Evolutionary conservation across 139 green algal genomes (phyloP).

Genomic region (Gonium pectorale): DNA sequence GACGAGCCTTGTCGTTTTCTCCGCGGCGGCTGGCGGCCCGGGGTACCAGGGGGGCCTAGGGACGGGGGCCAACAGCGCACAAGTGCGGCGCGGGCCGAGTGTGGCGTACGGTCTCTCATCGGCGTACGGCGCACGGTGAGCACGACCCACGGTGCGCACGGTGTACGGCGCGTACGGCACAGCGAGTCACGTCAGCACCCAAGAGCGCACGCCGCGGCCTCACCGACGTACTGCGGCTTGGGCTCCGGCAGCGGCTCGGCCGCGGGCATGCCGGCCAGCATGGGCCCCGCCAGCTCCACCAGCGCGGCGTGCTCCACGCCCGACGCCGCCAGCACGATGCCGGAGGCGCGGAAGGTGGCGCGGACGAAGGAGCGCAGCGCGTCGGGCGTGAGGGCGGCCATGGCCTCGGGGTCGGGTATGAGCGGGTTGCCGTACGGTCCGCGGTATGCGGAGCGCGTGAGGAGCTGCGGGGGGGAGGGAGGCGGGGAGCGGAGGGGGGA

Average conservation of each 20-base stretch:
- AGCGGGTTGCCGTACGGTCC: constrained; percentile 75
- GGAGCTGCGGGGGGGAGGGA: constrained; percentile 58
- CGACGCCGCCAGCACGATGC: constrained; percentile 88
- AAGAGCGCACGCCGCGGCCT: no score
- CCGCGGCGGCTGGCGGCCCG: no score
- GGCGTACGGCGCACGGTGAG: no score
- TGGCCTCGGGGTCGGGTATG: constrained; percentile 49
- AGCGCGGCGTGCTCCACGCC: constrained; percentile 88
- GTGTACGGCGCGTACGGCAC: neutral
- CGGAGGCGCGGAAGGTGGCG: constrained; percentile 72
- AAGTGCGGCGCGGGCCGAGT: no score
- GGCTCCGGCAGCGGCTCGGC: constrained; percentile 14
- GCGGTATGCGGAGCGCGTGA: constrained; percentile 66
- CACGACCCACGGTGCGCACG: no score
- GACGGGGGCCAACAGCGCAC: no score
- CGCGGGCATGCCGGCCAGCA: constrained; percentile 63
- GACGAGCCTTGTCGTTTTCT: no score
- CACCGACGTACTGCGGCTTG: constrained; percentile 35
- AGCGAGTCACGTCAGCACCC: no score
- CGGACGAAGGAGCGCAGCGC: constrained; percentile 65
- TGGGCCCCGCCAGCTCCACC: constrained; percentile 72
- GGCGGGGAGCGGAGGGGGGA: neutral
- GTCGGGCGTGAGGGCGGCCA: constrained; percentile 59
- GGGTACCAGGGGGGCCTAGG: no score
- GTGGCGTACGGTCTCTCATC: no score